Percentiles rank a stretch among this genome's conserved stretches.
Conservation (phyloP, 1,139 yeast species). For the Kodamaea arcana region DNA sequence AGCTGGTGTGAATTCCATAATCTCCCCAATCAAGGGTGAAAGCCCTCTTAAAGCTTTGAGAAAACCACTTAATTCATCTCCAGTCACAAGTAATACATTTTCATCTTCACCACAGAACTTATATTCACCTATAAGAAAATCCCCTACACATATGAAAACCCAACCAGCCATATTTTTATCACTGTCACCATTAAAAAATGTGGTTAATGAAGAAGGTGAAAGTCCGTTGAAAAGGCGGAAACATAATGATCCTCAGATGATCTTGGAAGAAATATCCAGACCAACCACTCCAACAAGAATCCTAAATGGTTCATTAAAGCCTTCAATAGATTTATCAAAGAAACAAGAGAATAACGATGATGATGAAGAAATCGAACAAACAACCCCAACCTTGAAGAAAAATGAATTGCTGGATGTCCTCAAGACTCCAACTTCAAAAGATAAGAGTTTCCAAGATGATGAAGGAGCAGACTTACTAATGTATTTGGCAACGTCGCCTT, state of each 20-base stretch:
- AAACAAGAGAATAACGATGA: slow-evolving; percentile 10
- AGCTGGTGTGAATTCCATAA: not conserved
- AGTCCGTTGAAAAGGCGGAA: slow-evolving; percentile 35
- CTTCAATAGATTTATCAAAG: slow-evolving; percentile 29
- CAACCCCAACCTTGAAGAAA: slow-evolving; percentile 35
- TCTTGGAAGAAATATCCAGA: slow-evolving; percentile 32
- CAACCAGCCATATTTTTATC: slow-evolving; percentile 29
- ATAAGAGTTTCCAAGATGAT: slow-evolving; percentile 41
- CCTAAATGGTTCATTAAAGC: slow-evolving; percentile 24
- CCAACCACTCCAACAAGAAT: slow-evolving; percentile 26
- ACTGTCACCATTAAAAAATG: slow-evolving; percentile 32
- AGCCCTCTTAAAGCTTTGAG: slow-evolving; percentile 8
- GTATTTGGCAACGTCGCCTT: slow-evolving; percentile 83
- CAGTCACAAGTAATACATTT: slow-evolving; percentile 17
- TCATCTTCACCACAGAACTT: slow-evolving; percentile 28
- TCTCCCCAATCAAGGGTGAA: slow-evolving; percentile 19
- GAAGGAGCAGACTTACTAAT: slow-evolving; percentile 82
- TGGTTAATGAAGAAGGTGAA: slow-evolving; percentile 17
- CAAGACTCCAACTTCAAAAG: slow-evolving; percentile 36
- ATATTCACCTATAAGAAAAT: slow-evolving; percentile 39
- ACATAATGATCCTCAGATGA: slow-evolving; percentile 33
- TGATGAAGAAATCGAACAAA: slow-evolving; percentile 13
- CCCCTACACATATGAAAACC: slow-evolving; percentile 41
- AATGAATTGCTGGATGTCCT: slow-evolving; percentile 18
- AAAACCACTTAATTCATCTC: slow-evolving; percentile 11